phyloP scores from a whole-genome alignment of 495 filamentous ascomycete species.

The Xylaria palmicola region DNA sequence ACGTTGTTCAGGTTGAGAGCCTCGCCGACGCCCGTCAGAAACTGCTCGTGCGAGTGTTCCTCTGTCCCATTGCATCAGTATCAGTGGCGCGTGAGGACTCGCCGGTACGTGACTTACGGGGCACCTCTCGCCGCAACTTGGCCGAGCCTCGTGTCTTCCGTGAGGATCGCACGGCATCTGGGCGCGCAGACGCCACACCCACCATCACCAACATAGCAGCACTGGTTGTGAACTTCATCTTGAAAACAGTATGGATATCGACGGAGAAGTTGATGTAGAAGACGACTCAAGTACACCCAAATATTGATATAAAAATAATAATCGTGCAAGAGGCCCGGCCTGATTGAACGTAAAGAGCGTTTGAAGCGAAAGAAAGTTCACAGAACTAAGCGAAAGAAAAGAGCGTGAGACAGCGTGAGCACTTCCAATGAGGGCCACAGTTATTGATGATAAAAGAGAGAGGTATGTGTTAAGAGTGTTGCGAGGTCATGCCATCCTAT shows the following conservation, averaged over 20 bases:
- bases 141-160: slow-evolving; percentile 26
- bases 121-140: slow-evolving; percentile 51
- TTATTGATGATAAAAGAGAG: slow-evolving; percentile 27
- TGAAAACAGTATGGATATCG: slow-evolving; percentile 35
- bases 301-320: slow-evolving; percentile 1
- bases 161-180: slow-evolving; percentile 27
- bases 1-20: slow-evolving; percentile 60
- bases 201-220: slow-evolving; percentile 39
- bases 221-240: slow-evolving; percentile 47
- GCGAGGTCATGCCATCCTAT: slow-evolving; percentile 1
- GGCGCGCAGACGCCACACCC: slow-evolving; percentile 34
- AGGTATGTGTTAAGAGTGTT: neutral
- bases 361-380: slow-evolving; percentile 39
- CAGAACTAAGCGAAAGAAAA: slow-evolving; percentile 45
- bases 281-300: slow-evolving; percentile 11
- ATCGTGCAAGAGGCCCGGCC: slow-evolving; percentile 38
- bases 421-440: slow-evolving; percentile 27
- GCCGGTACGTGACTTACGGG: slow-evolving; percentile 30
- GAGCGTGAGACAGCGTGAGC: slow-evolving; percentile 30
- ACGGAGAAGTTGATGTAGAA: slow-evolving; percentile 22
- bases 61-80: slow-evolving; percentile 22
- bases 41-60: slow-evolving; percentile 63
- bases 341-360: slow-evolving; percentile 28
- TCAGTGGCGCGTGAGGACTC: neutral
- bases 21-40: slow-evolving; percentile 45